A percentile compares a stretch with the other conserved stretches of the same genome.
Evolutionary conservation across 2,329 filamentous ascomycete genomes (phyloP).

Genomic region (Pyrenochaeta sp.): DNA sequence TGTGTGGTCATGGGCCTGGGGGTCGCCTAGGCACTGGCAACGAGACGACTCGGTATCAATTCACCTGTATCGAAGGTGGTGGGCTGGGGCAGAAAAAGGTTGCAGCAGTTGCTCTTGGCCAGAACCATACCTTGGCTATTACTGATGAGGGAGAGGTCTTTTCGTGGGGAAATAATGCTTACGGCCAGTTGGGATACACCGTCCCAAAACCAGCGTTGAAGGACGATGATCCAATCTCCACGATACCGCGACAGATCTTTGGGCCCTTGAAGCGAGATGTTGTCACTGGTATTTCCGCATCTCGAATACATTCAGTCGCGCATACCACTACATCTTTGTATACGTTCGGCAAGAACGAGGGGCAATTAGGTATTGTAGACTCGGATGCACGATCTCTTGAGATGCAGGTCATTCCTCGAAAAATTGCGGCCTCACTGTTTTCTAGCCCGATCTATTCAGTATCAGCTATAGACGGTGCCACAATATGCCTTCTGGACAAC

Average conservation of each 20-base stretch:
- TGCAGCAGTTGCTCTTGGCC: constrained; percentile 80
- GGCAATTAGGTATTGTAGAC: constrained; percentile 92
- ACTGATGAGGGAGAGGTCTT: constrained; percentile 88
- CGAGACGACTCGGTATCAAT: constrained; percentile 87
- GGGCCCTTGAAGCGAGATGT: constrained; percentile 87
- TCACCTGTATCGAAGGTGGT: constrained; percentile 80
- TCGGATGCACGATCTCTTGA: constrained; percentile 92
- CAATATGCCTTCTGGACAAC: constrained; percentile 83
- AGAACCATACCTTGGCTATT: constrained; percentile 89
- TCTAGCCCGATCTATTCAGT: constrained; percentile 76
- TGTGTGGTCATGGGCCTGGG: constrained; percentile 90
- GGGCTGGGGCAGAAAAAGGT: constrained; percentile 77
- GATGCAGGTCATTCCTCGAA: constrained; percentile 81
- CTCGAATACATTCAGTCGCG: constrained; percentile 88
- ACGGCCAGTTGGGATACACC: constrained; percentile 85
- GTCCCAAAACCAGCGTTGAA: constrained; percentile 72
- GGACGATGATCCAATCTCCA: constrained; percentile 85
- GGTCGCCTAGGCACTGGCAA: constrained; percentile 89
- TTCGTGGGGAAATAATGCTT: constrained; percentile 91
- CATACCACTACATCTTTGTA: constrained; percentile 83
- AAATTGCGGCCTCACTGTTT: constrained; percentile 86
- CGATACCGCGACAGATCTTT: constrained; percentile 86
- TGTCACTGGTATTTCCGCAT: constrained; percentile 85
- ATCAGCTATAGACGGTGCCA: constrained; percentile 89
- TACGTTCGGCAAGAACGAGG: constrained; percentile 94